phyloP scores from a whole-genome alignment of 225 moss, liverwort and hornwort species.

The Antitrichia curtipendula region DNA sequence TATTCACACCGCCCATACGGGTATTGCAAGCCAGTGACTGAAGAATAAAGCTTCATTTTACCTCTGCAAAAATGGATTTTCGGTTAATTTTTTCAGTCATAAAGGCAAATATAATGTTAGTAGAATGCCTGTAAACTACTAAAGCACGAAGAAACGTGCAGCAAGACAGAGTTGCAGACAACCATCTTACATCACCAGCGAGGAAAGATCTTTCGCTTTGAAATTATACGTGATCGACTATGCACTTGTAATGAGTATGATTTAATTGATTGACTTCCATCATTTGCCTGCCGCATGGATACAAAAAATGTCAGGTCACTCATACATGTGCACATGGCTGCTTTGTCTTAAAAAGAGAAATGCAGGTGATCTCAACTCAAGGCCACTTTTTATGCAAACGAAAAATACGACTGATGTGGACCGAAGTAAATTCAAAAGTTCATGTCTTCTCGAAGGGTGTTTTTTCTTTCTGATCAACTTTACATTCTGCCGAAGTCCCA shows the following conservation, averaged over 20 bases:
- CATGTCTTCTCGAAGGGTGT: not conserved
- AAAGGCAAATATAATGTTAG: not conserved
- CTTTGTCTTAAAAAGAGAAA: not conserved
- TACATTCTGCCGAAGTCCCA: not conserved
- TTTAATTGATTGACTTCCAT: conserved; percentile 3
- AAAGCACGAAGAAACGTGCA: not conserved
- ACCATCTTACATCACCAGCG: not conserved
- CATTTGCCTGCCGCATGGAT: not conserved
- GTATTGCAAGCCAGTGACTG: not conserved
- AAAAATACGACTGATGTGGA: not conserved
- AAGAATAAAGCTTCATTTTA: not conserved
- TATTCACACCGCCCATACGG: not conserved
- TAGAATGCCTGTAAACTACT: not conserved
- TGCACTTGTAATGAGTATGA: conserved; percentile 1
- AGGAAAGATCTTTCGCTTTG: not conserved
- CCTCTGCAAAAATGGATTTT: not conserved
- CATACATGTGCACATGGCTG: conserved; percentile 2
- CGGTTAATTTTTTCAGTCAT: not conserved
- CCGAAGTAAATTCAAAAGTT: not conserved
- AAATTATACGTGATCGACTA: not conserved
- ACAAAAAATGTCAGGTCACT: conserved; percentile 7
- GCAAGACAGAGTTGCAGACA: not conserved
- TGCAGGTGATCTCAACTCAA: not conserved
- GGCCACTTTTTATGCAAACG: not conserved
- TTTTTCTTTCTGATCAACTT: not conserved